Evolutionary conservation across 305 asterid genomes (phyloP).

Genomic region (Solanum hybrid): DNA sequence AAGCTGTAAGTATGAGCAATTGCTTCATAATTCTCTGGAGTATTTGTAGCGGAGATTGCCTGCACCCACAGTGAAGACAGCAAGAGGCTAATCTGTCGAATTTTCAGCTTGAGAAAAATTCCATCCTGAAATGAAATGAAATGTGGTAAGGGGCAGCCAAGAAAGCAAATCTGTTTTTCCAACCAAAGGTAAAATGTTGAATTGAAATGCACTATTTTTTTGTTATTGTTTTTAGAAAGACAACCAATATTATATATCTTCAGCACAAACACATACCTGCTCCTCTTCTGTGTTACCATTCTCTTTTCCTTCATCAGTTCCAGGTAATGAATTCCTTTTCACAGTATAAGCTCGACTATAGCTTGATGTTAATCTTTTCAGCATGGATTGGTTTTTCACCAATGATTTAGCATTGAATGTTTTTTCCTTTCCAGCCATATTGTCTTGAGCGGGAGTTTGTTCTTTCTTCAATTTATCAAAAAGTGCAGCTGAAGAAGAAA

Average conservation of each 20-base stretch:
- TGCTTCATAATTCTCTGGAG: conserved; percentile 72
- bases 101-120: conserved; percentile 56
- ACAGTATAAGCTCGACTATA: conserved; percentile 36
- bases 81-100: conserved; percentile 61
- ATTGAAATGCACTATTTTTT: neutral
- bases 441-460: conserved; percentile 13
- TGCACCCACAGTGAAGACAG: conserved; percentile 81
- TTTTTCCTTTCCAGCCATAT: conserved; percentile 31
- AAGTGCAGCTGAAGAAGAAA: conserved; percentile 73
- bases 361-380: conserved; percentile 45
- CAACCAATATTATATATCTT: neutral
- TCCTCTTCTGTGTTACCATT: conserved; percentile 38
- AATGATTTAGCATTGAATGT: conserved; percentile 19
- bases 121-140: conserved; percentile 42
- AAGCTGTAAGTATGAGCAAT: conserved; percentile 76
- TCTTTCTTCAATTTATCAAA: conserved; percentile 51
- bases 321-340: conserved; percentile 37
- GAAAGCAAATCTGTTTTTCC: neutral
- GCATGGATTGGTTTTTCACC: conserved; percentile 41
- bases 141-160: conserved; percentile 3
- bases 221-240: neutral
- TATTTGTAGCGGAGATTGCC: conserved; percentile 49
- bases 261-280: conserved; percentile 26
- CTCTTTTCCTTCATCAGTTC: conserved; percentile 10
- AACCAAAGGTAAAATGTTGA: neutral